phyloP scores from a whole-genome alignment of 441 rosid genomes.

The Syzygium syzygioides region DNA sequence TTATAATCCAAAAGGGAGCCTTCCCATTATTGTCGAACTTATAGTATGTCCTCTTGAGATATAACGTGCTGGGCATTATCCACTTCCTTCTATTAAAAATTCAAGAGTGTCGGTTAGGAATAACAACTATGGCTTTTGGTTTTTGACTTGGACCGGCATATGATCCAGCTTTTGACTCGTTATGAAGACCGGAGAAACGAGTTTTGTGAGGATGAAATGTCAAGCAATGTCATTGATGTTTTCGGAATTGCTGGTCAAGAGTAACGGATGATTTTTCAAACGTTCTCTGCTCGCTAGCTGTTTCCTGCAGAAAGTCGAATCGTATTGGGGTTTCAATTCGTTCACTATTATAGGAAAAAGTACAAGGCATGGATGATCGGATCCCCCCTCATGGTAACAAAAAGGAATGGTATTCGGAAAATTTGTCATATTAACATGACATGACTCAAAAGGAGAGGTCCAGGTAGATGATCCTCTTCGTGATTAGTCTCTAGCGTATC shows the following conservation, averaged over 20 bases:
- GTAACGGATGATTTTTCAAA: not conserved
- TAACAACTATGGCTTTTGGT: not conserved
- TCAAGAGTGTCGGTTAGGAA: not conserved
- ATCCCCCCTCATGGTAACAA: not conserved
- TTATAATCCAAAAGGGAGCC: not conserved
- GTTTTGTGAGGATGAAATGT: not conserved
- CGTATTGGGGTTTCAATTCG: not conserved
- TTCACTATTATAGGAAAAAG: not conserved
- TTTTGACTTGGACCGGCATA: not conserved
- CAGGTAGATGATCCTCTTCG: not conserved
- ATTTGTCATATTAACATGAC: not conserved
- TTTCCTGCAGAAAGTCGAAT: not conserved
- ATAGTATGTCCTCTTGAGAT: not conserved
- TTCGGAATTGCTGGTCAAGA: not conserved
- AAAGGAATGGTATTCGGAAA: not conserved
- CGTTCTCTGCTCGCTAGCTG: not conserved
- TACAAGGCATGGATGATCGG: not conserved
- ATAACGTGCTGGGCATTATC: not conserved
- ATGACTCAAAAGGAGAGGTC: not conserved
- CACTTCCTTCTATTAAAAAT: not conserved
- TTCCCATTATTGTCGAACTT: not conserved
- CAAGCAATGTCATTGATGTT: not conserved
- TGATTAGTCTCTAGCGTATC: rapidly evolving
- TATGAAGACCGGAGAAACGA: not conserved
- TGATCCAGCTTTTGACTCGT: not conserved